Conservation (phyloP, 441 rosid genomes). For the Brassica balearica region DNA sequence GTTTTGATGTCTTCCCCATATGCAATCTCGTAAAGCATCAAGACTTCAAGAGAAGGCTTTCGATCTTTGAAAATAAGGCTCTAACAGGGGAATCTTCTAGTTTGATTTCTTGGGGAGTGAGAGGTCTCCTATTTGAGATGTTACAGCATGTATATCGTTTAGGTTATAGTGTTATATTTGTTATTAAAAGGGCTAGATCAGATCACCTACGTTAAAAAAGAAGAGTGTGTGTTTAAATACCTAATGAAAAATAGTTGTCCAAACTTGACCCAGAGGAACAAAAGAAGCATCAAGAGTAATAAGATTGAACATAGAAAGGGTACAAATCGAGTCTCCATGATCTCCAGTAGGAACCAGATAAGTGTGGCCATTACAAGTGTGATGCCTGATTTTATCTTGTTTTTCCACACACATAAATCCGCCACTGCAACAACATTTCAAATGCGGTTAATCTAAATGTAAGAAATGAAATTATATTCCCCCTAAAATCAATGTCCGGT, state of each 20-base stretch:
- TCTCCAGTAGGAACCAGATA: slow-evolving; percentile 31
- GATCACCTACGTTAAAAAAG: neutral
- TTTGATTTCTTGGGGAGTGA: slow-evolving; percentile 32
- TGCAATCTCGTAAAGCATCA: slow-evolving; percentile 33
- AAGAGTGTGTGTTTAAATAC: slow-evolving; percentile 5
- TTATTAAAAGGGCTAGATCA: neutral
- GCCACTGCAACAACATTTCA: slow-evolving; percentile 32
- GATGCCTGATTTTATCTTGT: slow-evolving; percentile 35
- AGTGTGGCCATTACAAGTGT: slow-evolving; percentile 34
- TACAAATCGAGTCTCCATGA: slow-evolving; percentile 25
- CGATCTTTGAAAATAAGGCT: slow-evolving; percentile 25
- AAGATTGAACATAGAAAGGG: slow-evolving; percentile 29
- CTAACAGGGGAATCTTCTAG: slow-evolving; percentile 29
- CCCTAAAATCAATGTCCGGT: slow-evolving; percentile 1
- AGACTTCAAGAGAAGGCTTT: slow-evolving; percentile 5
- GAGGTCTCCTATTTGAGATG: slow-evolving; percentile 33
- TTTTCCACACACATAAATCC: slow-evolving; percentile 34
- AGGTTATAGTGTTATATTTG: slow-evolving; percentile 8
- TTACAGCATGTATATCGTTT: slow-evolving; percentile 6
- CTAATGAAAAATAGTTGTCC: slow-evolving; percentile 25
- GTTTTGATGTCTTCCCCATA: slow-evolving; percentile 37
- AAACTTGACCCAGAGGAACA: slow-evolving; percentile 39
- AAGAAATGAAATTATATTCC: neutral
- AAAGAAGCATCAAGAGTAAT: slow-evolving; percentile 28
- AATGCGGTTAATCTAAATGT: neutral